Evolutionary conservation across 331 rosid genomes (phyloP), one percentile per base, ranked within the genome.

Genomic region (Rosa hybrid): DNA sequence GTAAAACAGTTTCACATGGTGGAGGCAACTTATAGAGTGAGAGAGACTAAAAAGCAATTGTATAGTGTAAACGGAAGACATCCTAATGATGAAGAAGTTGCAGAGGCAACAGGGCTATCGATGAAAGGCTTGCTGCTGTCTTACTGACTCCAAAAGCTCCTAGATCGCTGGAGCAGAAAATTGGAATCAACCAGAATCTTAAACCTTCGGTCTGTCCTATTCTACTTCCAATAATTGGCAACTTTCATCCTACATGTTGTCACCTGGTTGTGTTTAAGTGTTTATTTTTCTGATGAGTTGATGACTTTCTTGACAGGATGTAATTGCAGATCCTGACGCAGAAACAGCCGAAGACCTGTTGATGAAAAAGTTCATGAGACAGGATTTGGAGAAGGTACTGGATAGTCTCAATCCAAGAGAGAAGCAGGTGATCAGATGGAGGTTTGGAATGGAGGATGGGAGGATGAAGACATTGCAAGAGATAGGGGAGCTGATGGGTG

Each of bases 391-490:
- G 44, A 87, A 86, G 80, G 94, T 90, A 38, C 87, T 95, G 81
- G 96, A 93, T 83, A 82, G 92, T 81, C 97, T 95, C 18, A 90
- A 84, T 77, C 87, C 89, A 39, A 93, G 98, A 82, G 99, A 95
- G 90, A 86, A 75, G 77, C 96, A 91, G 83, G 96, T 91, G 64
- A 86, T 95, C 78, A 85, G 91, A 85, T 95, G 97, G 98, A 93
- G 99, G 83, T 95, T 87, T 74, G 99, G 99, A 18, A 85, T 95
- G 98, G 99, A 93, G 59, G 99, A 92, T 81, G 99, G 98, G 64
- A 91, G 97, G 87, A 87, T 90, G 93, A 95, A 90, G 88, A 89
- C 99, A 68, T 77, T 95, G 85, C 99, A 91, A 87, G 99, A 95
- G 88, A 93, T 95, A 77, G 98, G 99, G 53, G 99, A 95, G 82